Evolutionary conservation across 345 rosid genomes (phyloP), one percentile per base, ranked within the genome.

Genomic region (Euphorbia pulcherrima): DNA sequence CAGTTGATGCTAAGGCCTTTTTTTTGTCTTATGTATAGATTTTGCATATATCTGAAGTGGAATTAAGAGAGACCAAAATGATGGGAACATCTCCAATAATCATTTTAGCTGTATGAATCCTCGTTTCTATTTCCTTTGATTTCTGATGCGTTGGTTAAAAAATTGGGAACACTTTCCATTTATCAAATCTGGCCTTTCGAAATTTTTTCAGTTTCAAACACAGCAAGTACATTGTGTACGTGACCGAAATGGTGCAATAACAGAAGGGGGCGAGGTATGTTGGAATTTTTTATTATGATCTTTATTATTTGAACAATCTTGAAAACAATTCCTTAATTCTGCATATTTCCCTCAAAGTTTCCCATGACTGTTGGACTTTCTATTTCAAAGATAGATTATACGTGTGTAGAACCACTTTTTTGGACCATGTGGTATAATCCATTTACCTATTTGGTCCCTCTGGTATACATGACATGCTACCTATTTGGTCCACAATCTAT

Each of bases 221-320:
- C 99, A 95, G 74, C 94, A 92, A 81, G 78, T 90, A 39, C 78
- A 85, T 60, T 95, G 97, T 10, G 77, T 92, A n/a, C 88, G 97
- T 0, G 90, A 92, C 80, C 76, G 72, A 73, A 52, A 81, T 53
- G 97, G 98, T 35, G 74, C 80, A 10, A 85, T 95, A 73, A 90
- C 85, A 6, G 98, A 92, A 80, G 98, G 99, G 52, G 86, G 98
- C 69, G 75, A 79, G 92, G 97, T 91, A 83, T 75, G 29, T 8
- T 28, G 20, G 33, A 30, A 40, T 28, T 28, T 44, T 64, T 11
- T 37, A 8, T 29, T 18, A 13, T 35, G 60, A 35, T 3, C 39
- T 29, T 8, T 65, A 26, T 26, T 51, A 21, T 67, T 67, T 26
- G 23, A 54, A 17, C n/a, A 67, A 29, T n/a, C 24, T 26, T 21